Evolutionary conservation across 148 eudicot species (phyloP).

Genomic region (Cornus kousa): DNA sequence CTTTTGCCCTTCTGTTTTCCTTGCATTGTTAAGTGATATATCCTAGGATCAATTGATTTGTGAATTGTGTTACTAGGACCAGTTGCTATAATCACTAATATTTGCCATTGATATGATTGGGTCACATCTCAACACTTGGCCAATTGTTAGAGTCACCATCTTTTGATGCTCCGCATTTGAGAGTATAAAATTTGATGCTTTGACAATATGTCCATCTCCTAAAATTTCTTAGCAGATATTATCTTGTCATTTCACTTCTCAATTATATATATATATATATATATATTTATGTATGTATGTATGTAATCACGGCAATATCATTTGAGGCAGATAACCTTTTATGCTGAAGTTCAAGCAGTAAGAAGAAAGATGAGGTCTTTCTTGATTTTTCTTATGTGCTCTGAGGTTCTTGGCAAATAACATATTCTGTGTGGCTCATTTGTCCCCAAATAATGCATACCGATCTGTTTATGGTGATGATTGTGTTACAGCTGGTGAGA

Average conservation of each 20-base stretch:
- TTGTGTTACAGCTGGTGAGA: slow-evolving; percentile 20
- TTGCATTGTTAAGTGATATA: no score
- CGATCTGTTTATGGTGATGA: slow-evolving; percentile 45
- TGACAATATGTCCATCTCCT: neutral
- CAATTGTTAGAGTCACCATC: no score
- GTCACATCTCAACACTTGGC: no score
- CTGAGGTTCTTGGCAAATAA: slow-evolving; percentile 14
- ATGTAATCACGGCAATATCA: neutral
- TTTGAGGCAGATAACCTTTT: neutral
- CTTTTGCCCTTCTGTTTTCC: no score
- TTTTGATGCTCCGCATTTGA: no score
- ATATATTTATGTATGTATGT: no score
- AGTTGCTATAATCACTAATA: neutral
- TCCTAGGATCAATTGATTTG: no score
- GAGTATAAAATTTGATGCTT: neutral
- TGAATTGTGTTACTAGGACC: no score
- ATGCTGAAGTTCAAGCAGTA: neutral
- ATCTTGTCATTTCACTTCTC: neutral
- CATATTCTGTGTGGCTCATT: slow-evolving; percentile 10
- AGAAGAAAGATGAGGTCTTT: slow-evolving; percentile 30
- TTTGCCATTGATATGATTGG: no score
- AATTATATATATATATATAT: neutral
- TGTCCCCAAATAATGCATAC: slow-evolving; percentile 27
- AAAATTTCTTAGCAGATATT: neutral
- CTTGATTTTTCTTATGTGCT: slow-evolving; percentile 14